Percentiles rank a stretch among this genome's conserved stretches.
Conservation (phyloP, 192 early-diverging fungal genomes). For the Nowakowskiella sp. region DNA sequence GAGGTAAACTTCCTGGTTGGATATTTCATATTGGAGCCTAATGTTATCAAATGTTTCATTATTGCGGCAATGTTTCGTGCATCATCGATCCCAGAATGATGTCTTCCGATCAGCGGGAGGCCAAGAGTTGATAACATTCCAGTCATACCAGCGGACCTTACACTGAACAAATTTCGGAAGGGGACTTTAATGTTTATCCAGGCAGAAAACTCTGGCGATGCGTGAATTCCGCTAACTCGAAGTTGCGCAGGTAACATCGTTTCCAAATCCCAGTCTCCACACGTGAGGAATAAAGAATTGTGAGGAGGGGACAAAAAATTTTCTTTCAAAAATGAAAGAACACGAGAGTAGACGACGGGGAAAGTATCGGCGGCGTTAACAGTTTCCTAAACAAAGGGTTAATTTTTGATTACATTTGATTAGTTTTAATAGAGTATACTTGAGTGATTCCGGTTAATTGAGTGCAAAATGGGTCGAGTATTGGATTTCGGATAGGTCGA, state of each 20-base stretch:
- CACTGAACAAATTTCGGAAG: conserved; percentile 11
- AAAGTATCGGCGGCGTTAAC: conserved; percentile 27
- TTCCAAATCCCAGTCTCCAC: conserved; percentile 42
- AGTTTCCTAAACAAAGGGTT: conserved; percentile 1
- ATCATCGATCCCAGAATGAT: conserved; percentile 74
- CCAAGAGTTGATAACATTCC: conserved; percentile 51
- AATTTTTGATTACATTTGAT: neutral
- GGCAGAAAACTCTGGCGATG: conserved; percentile 13
- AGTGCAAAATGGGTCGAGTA: conserved; percentile 23
- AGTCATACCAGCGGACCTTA: conserved; percentile 19
- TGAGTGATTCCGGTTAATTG: conserved; percentile 33
- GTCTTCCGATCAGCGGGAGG: conserved; percentile 50
- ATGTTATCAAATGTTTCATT: conserved; percentile 39
- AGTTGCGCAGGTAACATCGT: conserved; percentile 32
- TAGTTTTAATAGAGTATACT: neutral
- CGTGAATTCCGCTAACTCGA: neutral
- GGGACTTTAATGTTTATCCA: conserved; percentile 38
- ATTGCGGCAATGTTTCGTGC: conserved; percentile 59
- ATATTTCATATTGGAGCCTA: too few relatives aligned
- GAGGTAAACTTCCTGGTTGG: too few relatives aligned
- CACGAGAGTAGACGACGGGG: conserved; percentile 14
- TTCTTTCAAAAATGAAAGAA: conserved; percentile 17
- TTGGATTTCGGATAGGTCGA: conserved; percentile 16
- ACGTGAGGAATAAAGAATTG: conserved; percentile 30
- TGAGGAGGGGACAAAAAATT: conserved; percentile 7